These are phyloP conservation scores for Babesia sp. DNA, from an alignment of 169 alveolate genomes.

Conservation along the genomic window DNA sequence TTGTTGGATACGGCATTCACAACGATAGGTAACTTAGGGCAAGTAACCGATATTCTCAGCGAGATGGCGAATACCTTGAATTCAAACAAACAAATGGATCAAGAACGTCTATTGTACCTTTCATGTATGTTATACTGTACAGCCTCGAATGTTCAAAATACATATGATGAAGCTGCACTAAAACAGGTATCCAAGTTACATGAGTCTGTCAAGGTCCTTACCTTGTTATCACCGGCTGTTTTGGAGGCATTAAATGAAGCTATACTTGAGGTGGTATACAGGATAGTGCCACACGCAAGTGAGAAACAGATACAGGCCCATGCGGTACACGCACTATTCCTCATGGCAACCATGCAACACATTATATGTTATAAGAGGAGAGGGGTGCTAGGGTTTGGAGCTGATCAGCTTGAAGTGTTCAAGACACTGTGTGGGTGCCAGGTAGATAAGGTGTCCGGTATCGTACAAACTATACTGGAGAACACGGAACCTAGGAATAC, in stretches of 20 bases:
- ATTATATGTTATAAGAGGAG: constrained; percentile 11
- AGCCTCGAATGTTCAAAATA: neutral
- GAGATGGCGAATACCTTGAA: neutral
- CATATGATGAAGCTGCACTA: neutral
- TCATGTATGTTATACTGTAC: constrained; percentile 7
- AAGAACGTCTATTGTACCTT: neutral
- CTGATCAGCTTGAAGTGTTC: constrained; percentile 16
- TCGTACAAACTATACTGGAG: neutral
- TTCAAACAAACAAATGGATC: neutral
- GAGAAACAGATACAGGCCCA: neutral
- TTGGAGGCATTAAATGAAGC: neutral
- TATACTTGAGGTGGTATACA: neutral
- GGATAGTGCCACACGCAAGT: neutral
- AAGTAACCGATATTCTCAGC: neutral
- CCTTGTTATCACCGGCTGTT: neutral
- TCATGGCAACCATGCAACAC: constrained; percentile 6
- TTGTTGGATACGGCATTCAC: too few relatives aligned
- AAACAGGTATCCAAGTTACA: neutral
- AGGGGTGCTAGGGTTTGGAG: constrained; percentile 9
- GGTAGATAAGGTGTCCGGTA: neutral
- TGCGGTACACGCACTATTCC: constrained; percentile 11
- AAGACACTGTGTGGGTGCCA: constrained; percentile 23
- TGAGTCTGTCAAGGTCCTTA: neutral
- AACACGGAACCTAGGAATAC: neutral
- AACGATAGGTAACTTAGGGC: neutral